Base-by-base conservation (phyloP, 2,329 filamentous ascomycete species). In the Fusarium sp. region DNA sequence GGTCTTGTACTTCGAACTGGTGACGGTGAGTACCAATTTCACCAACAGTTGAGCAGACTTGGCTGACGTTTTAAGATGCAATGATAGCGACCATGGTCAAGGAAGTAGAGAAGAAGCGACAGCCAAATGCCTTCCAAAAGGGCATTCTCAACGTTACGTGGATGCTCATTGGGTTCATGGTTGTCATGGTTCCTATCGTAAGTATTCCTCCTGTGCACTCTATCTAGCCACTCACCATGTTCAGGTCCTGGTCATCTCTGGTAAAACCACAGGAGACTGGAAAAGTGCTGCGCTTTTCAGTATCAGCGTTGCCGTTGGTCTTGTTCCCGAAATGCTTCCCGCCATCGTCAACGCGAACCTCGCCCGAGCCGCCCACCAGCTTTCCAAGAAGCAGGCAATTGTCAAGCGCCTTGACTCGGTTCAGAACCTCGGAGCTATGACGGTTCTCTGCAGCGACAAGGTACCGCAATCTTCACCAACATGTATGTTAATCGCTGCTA, bases 301-400 rank as follows among this genome's bases (percentile, higher is more conserved):
- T 1, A 55, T 55, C 52, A 55, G 52, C 0, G 52, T 55, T 9
- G 52, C 52, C 4, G 52, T 55, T n/a, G 52, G 52, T 2, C 52
- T 55, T 4, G 52, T 55, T 2, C 52, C 52, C 1, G 52, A 55
- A 4, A 55, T 55, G 52, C 43, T 55, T 2, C 52, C 52, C 9
- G 52, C 52, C 10, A 55, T 55, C 11, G 52, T 55, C 32, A 55
- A 55, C 9, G 52, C 52, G 32, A 55, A 55, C 8, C 52, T 55
- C 11, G 52, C 52, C 0, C 44, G 52, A 19, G 52, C 52, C 5
- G 52, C 52, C 13, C 52, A 55, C 1, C 22, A 39, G 0, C 44
- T 55, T 3, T 55, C 52, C 11, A 55, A 55, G 52, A 55, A 55
- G 4, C 52, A 55, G 9, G 52, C 52, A 0, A 55, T 55, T 8